Base-by-base conservation (phyloP, 129 eudicot genomes). In the Silybum marianum region DNA sequence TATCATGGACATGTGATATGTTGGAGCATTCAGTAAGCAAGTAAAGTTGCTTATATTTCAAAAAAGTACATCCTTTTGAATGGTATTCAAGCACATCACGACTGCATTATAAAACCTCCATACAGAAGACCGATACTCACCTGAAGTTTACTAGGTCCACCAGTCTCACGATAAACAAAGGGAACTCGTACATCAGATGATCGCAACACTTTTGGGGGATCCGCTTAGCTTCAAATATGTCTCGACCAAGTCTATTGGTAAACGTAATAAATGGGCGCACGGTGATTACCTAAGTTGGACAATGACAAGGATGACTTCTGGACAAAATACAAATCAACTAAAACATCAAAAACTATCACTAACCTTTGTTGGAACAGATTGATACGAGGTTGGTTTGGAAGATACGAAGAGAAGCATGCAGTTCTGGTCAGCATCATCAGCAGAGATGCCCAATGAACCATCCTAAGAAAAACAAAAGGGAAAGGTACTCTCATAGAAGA, bases 311-410 rank as follows among this genome's bases (percentile, higher is more conserved):
- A 34, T 73, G 46, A 86, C 86, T 74, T 72, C 60, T n/a, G 70
- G 67, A 28, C 58, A 24, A 18, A 16, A 16, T 18, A 77, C 32
- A 68, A 12, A 75, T 16, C 8, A 71, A n/a, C 12, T 26, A 69
- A 28, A 28, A 18, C 21, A 69, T 34, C 30, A 28, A 32, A 32
- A 73, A 65, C 60, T 65, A 63, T 60, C 6, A 75, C 77, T 68
- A 81, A 94, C 98, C 97, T 92, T 95, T 54, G 99, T 95, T 44
- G 99, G 97, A 83, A 89, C 90, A 25, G 99, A 86, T 69, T 92
- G 99, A 82, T 89, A 95, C 12, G 97, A 87, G 81, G 94, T 88
- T 36, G 99, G 95, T 85, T 90, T 95, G 26, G 99, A 85, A 73
- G 99, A 92, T 76, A 95, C 78, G 71, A 92, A 92, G 36, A 95